Base-by-base conservation (phyloP, 225 moss, liverwort and hornwort species). In the Sphagnum tenellum region DNA sequence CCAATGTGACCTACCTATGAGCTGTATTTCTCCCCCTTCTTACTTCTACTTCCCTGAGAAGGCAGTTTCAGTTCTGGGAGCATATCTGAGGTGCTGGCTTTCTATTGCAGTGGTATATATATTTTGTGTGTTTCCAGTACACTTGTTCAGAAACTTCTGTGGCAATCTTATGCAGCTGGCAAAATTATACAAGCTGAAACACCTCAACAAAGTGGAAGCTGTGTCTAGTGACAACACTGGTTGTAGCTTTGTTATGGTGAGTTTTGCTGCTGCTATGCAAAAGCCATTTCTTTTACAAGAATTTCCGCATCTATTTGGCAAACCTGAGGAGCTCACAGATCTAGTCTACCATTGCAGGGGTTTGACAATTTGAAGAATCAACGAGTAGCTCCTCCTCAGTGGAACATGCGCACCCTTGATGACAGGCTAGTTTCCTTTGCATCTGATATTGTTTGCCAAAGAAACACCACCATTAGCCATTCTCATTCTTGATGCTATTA, bases 331-430 rank as follows among this genome's bases (percentile, higher is more conserved):
- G 13, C 5, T 62, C 29, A 29, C 29, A 29, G 29, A 29, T 29
- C 29, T 29, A 29, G 56, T 14, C 9, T 61, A 13, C 5, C 9
- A 0, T 46, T 74, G 54, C 61, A 98, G 98, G 93, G 87, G 44
- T 98, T 98, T 81, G 98, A 98, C 64, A 98, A 93, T 70, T 76
- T 98, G 81, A 98, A 98, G 76, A 76, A 87, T 60, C 93, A 91
- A 71, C 67, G 89, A 62, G 87, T 87, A 54, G 88, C 93, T 44
- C 90, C 89, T 72, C 98, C 98, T 50, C 98, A 98, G 72, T 98
- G 98, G 98, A 88, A 82, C 69, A 65, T 98, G 93, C 89, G 98
- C 61, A 90, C 83, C 62, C 79, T 89, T 66, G 98, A 98, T 79
- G 98, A 98, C 69, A 90, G 98, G 98, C 89, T 59, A 73, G 79